Conservation (phyloP, 208 protist genomes). For the Leishmania major region DNA sequence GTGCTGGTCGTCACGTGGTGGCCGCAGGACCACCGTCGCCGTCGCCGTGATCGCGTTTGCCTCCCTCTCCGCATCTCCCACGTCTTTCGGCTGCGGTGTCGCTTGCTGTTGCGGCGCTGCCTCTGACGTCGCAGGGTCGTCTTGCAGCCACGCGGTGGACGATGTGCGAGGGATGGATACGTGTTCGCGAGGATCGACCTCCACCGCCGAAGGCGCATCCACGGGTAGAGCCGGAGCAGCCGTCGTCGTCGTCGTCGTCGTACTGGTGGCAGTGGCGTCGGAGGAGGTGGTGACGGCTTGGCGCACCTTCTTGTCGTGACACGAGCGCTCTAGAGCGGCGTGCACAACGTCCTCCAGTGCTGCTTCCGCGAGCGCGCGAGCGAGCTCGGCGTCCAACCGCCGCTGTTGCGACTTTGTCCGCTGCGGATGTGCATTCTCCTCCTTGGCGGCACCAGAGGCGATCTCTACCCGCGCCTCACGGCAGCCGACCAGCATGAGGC, state of each 20-base stretch:
- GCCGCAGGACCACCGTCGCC: slow-evolving; percentile 2
- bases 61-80: not conserved
- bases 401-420: not conserved
- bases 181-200: slow-evolving; percentile 1
- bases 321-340: not conserved
- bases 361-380: slow-evolving; percentile 17
- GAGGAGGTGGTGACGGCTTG: not conserved
- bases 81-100: not conserved
- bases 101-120: not conserved
- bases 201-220: not conserved
- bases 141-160: slow-evolving; percentile 22
- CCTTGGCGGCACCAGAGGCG: not conserved
- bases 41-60: slow-evolving; percentile 1
- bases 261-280: not conserved
- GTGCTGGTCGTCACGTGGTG: not conserved
- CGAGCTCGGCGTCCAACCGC: slow-evolving; percentile 4
- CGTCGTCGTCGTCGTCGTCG: not conserved
- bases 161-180: slow-evolving; percentile 7
- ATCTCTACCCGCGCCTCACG: not conserved
- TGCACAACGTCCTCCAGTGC: slow-evolving; percentile 14
- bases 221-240: not conserved
- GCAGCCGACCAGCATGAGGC: slow-evolving; percentile 4
- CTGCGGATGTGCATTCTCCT: not conserved
- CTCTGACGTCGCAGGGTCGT: not conserved
- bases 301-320: not conserved